Evolutionary conservation across 1,139 yeast species (phyloP).

Genomic region (Nematodospora anomalae): DNA sequence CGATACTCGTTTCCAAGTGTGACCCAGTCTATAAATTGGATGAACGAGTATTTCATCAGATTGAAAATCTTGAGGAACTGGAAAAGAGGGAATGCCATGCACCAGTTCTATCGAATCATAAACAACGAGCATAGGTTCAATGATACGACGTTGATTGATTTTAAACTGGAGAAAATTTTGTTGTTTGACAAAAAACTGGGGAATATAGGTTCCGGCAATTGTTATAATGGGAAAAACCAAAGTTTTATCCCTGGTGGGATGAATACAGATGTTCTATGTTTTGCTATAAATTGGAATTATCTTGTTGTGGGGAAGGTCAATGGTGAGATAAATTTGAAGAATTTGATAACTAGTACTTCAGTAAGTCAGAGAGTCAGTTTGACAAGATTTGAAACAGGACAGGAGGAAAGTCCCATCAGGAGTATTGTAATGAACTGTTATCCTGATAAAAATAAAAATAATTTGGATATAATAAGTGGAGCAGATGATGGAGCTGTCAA

Average conservation of each 20-base stretch:
- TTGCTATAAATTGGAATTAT: slow-evolving; percentile 36
- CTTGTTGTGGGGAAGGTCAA: slow-evolving; percentile 28
- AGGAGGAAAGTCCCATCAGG: slow-evolving; percentile 17
- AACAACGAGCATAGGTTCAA: slow-evolving; percentile 28
- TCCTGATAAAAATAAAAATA: slow-evolving; percentile 26
- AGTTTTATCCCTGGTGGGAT: slow-evolving; percentile 39
- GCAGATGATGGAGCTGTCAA: slow-evolving; percentile 25
- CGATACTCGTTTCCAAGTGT: slow-evolving; percentile 63
- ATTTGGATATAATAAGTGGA: slow-evolving; percentile 30
- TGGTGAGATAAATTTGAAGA: slow-evolving; percentile 35
- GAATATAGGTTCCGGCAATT: slow-evolving; percentile 37
- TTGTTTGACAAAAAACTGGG: slow-evolving; percentile 36
- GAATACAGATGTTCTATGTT: slow-evolving; percentile 23
- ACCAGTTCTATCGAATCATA: slow-evolving; percentile 31
- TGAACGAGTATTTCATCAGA: slow-evolving; percentile 55
- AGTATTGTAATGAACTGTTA: slow-evolving; percentile 24
- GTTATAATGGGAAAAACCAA: slow-evolving; percentile 43
- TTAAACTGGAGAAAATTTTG: slow-evolving; percentile 35
- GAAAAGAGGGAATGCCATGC: slow-evolving; percentile 46
- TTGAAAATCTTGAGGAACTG: slow-evolving; percentile 46
- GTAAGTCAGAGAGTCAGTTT: slow-evolving; percentile 27
- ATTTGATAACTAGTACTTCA: slow-evolving; percentile 35
- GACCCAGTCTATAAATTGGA: slow-evolving; percentile 54
- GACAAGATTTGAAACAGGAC: slow-evolving; percentile 16
- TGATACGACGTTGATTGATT: slow-evolving; percentile 35